Percentiles rank a stretch among this genome's conserved stretches.
Conservation (phyloP, 352 stramenopile genomes). For the Aphanomyces stellatus region DNA sequence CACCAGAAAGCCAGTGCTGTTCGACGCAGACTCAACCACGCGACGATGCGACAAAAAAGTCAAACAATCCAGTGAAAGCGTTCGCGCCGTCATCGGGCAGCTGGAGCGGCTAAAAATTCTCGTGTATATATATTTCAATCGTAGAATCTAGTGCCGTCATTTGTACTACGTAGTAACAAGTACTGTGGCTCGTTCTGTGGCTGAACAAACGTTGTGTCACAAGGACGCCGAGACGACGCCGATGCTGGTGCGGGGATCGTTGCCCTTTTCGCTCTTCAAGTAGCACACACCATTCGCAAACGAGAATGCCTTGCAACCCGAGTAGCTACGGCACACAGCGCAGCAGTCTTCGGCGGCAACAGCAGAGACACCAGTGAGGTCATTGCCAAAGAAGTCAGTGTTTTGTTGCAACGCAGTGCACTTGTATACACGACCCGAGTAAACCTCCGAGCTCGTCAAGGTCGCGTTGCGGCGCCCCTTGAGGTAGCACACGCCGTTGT, state of each 20-base stretch:
- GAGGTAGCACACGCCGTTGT: slow-evolving; percentile 10
- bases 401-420: slow-evolving; percentile 22
- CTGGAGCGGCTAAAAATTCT: no score
- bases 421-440: neutral
- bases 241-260: neutral
- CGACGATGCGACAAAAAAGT: no score
- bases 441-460: neutral
- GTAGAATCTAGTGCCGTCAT: no score
- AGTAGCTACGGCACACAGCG: slow-evolving; percentile 4
- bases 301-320: slow-evolving; percentile 1
- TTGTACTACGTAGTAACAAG: no score
- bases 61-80: no score
- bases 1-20: no score
- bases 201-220: no score
- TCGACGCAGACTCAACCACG: no score
- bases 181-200: no score
- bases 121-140: no score
- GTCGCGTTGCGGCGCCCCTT: neutral
- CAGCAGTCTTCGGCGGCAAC: slow-evolving; percentile 5
- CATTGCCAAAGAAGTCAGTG: slow-evolving; percentile 27
- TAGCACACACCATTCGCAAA: slow-evolving; percentile 8
- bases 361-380: slow-evolving; percentile 24
- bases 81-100: no score
- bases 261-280: slow-evolving; percentile 16
- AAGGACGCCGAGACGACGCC: slow-evolving; percentile 17